Percentiles rank a stretch among this genome's conserved stretches.
These are phyloP conservation scores for Esteya vermicola DNA, from an alignment of 2,329 filamentous ascomycete genomes.

Conservation along the genomic window DNA sequence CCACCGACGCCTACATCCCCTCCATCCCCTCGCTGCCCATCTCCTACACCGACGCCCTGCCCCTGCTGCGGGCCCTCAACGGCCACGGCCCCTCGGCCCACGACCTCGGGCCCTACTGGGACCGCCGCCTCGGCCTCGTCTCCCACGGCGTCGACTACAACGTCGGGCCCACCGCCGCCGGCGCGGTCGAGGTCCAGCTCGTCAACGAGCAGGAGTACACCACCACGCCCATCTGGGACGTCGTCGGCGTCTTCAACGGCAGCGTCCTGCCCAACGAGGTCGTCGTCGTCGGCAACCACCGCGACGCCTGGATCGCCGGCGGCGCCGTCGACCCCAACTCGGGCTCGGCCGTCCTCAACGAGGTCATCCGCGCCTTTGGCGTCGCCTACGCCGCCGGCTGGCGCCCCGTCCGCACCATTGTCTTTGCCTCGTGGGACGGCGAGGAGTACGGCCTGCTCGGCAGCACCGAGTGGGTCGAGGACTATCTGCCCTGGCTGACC, in stretches of 20 bases:
- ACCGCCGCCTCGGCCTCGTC: slow-evolving; percentile 52
- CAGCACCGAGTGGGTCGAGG: slow-evolving; percentile 87
- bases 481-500: slow-evolving; percentile 69
- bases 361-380: slow-evolving; percentile 62
- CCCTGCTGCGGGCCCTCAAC: slow-evolving; percentile 80
- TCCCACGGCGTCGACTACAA: slow-evolving; percentile 76
- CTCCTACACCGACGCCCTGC: slow-evolving; percentile 74
- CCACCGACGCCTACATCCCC: slow-evolving; percentile 57
- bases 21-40: slow-evolving; percentile 85
- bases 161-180: slow-evolving; percentile 65
- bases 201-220: slow-evolving; percentile 71
- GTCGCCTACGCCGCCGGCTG: slow-evolving; percentile 55
- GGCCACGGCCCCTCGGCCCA: slow-evolving; percentile 68
- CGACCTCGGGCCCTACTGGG: slow-evolving; percentile 62
- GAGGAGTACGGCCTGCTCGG: slow-evolving; percentile 80
- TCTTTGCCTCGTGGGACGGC: slow-evolving; percentile 73
- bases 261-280: slow-evolving; percentile 65
- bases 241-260: slow-evolving; percentile 85
- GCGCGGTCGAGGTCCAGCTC: slow-evolving; percentile 51
- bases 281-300: slow-evolving; percentile 71
- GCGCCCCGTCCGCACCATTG: slow-evolving; percentile 79
- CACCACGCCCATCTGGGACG: slow-evolving; percentile 76
- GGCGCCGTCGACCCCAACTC: slow-evolving; percentile 72
- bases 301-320: slow-evolving; percentile 59
- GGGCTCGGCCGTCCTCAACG: slow-evolving; percentile 66